Base-by-base conservation (phyloP, 257 asterid species). In the Petrea volubilis region DNA sequence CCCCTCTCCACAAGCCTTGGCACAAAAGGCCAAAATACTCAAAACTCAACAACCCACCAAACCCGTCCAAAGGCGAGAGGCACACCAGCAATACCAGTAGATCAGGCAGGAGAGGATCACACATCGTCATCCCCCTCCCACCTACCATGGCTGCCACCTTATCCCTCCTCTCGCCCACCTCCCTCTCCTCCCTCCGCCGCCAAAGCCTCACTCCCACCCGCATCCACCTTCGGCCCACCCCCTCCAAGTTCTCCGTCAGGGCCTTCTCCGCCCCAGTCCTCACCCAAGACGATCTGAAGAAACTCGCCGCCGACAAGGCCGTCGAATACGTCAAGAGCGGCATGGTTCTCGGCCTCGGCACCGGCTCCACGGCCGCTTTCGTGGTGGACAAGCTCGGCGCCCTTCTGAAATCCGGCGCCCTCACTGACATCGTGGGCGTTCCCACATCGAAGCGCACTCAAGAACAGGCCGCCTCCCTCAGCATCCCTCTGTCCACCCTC, bases 321-420 rank as follows among this genome's bases (percentile, higher is more conserved):
- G 88, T 93, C 7, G 97, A 86, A 28, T 93, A 93, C 64, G 95
- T 93, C 38, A 77, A 84, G 60, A 75, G 86, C 74, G 97, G 98
- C 71, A 93, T 93, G 98, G 96, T 91, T 25, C 89, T 93, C 46
- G 98, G 98, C 72, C 82, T 93, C 55, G 98, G 98, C 28, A 93
- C 98, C 38, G 98, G 98, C 65, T 93, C 98, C 77, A 93, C 98
- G 51, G 97, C 97, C 81, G 98, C 98, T 64, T 91, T 93, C 81
- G 97, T 87, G 17, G 98, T 93, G 17, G 83, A 96, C 71, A 91
- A 87, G 77, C 91, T 93, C 64, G 97, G 97, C 64, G 82, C 80
- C 68, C 88, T 94, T 24, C 75, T 94, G 31, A 74, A 87, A 47
- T 79, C 92, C 64, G 97, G 98, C 23, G 61, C 74, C 5, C 88